Evolutionary conservation across 2,329 filamentous ascomycete species (phyloP).

Genomic region (Elsinoe australis): DNA sequence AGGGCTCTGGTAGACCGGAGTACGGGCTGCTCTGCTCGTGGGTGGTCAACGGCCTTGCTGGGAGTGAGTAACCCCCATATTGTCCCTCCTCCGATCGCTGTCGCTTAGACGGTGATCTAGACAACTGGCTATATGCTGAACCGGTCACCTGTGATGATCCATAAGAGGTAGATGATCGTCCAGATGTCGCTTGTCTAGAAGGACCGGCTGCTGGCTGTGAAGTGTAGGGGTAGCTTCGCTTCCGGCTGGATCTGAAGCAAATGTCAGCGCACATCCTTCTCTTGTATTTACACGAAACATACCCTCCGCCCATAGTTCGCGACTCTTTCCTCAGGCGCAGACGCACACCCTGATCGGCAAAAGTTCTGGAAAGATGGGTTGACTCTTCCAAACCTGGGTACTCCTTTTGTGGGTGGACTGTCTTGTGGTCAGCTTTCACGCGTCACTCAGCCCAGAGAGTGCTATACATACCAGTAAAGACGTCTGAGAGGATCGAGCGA

Average conservation of each 20-base stretch:
- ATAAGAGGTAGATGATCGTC: constrained; percentile 10
- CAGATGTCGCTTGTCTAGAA: constrained; percentile 9
- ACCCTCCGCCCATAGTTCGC: constrained; percentile 35
- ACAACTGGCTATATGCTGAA: constrained; percentile 11
- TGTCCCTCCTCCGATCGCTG: constrained; percentile 17
- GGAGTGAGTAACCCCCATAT: constrained; percentile 13
- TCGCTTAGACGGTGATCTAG: constrained; percentile 15
- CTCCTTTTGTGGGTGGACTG: constrained; percentile 52
- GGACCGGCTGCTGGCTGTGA: constrained; percentile 13
- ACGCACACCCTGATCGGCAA: constrained; percentile 81
- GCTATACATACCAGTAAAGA: constrained; percentile 56
- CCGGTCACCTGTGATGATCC: constrained; percentile 8
- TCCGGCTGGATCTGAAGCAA: constrained; percentile 5
- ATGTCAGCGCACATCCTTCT: background rate
- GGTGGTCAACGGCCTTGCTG: constrained; percentile 9
- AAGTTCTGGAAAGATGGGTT: constrained; percentile 69
- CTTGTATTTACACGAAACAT: background rate
- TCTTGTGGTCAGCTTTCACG: constrained; percentile 16
- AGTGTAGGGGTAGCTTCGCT: constrained; percentile 16
- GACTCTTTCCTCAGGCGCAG: constrained; percentile 77
- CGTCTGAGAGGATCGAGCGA: constrained; percentile 51
- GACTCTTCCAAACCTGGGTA: constrained; percentile 77
- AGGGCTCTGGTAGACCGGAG: constrained; percentile 9
- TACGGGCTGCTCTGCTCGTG: constrained; percentile 7
- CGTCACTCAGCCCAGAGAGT: background rate